These are phyloP conservation scores for Crinitomyces ghanaensis DNA, from an alignment of 805 yeast genomes.

Conservation along the genomic window DNA sequence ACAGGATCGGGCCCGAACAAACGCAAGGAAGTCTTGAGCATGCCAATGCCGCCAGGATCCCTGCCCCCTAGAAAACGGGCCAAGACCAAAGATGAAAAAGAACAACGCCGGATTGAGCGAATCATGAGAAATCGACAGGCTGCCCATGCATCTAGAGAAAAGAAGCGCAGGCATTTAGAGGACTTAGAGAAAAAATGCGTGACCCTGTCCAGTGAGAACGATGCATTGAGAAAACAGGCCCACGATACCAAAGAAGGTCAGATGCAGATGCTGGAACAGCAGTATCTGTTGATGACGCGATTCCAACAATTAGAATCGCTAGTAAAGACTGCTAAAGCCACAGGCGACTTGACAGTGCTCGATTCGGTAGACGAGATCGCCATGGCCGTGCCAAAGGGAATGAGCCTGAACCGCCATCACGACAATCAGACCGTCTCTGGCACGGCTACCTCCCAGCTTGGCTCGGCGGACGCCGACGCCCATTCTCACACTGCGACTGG, in stretches of 20 bases:
- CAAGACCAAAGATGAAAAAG: constrained; percentile 92
- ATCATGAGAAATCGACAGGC: constrained; percentile 91
- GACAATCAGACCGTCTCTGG: too few relatives aligned
- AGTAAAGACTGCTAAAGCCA: constrained; percentile 13
- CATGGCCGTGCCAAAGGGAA: too few relatives aligned
- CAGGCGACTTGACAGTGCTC: constrained; percentile 15
- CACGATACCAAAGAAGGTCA: constrained; percentile 11
- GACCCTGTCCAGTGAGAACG: constrained; percentile 20
- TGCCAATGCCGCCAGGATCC: constrained; percentile 31
- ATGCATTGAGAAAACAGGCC: constrained; percentile 15
- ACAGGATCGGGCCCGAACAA: constrained; percentile 14
- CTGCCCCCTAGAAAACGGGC: constrained; percentile 96
- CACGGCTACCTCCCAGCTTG: too few relatives aligned
- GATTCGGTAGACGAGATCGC: constrained; percentile 8
- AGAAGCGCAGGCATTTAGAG: constrained; percentile 87
- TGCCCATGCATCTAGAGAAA: constrained; percentile 95
- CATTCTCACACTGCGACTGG: too few relatives aligned
- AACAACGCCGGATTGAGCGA: constrained; percentile 88
- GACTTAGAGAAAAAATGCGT: constrained; percentile 51
- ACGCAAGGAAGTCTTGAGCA: constrained; percentile 23
- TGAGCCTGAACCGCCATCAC: too few relatives aligned
- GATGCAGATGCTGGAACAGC: constrained; percentile 14
- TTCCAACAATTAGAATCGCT: constrained; percentile 13
- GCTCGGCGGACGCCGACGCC: too few relatives aligned
- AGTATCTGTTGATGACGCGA: constrained; percentile 13